Evolutionary conservation across 2,329 filamentous ascomycete genomes (phyloP).

Genomic region (Aureobasidium namibiae): DNA sequence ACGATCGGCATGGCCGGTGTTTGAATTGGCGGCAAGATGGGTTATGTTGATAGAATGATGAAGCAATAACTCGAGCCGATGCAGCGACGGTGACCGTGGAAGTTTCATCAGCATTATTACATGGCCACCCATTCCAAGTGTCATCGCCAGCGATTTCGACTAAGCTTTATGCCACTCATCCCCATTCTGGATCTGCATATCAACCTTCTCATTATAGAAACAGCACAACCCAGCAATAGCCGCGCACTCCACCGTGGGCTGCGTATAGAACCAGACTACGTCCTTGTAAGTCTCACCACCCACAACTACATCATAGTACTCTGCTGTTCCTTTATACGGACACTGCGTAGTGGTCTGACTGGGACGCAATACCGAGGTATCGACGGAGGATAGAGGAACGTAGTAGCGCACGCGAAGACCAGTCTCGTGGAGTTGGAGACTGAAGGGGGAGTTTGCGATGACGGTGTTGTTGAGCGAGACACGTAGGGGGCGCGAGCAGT

Average conservation of each 20-base stretch:
- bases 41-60: no score
- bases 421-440: constrained; percentile 53
- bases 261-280: constrained; percentile 55
- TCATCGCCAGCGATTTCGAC: no score
- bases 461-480: constrained; percentile 41
- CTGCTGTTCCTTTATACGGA: constrained; percentile 60
- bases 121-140: no score
- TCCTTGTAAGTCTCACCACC: constrained; percentile 40
- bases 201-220: constrained; percentile 63
- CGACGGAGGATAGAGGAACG: constrained; percentile 41
- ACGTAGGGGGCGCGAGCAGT: constrained; percentile 45
- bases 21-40: no score
- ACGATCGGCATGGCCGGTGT: no score
- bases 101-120: no score
- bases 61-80: no score
- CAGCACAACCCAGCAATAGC: constrained; percentile 46
- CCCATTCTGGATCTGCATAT: constrained; percentile 48
- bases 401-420: constrained; percentile 53
- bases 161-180: constrained; percentile 21
- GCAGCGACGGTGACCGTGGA: no score
- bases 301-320: constrained; percentile 51
- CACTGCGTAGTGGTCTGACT: constrained; percentile 50
- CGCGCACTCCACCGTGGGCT: constrained; percentile 49
- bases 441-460: constrained; percentile 38
- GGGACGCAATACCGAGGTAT: constrained; percentile 36